These are phyloP conservation scores for Mikania micrantha DNA, from an alignment of 129 eudicot species.

Conservation along the genomic window DNA sequence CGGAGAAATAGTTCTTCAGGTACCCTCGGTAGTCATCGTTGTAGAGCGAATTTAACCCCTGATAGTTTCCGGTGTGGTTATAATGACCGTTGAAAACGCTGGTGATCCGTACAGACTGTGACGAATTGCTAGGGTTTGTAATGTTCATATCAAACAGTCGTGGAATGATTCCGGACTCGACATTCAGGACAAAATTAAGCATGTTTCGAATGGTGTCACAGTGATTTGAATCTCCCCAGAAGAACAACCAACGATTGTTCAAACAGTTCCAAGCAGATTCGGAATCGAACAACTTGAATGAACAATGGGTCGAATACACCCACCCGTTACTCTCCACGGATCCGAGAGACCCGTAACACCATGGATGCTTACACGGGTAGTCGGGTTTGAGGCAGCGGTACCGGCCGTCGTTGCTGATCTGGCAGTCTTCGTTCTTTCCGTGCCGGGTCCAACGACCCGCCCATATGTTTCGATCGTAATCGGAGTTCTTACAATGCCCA, in stretches of 20 bases:
- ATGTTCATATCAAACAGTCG: constrained; percentile 68
- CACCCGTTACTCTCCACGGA: constrained; percentile 83
- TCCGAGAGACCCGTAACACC: constrained; percentile 83
- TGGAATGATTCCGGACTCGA: constrained; percentile 39
- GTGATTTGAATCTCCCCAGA: constrained; percentile 98
- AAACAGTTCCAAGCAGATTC: constrained; percentile 81
- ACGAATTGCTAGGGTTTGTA: constrained; percentile 62
- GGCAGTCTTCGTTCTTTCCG: constrained; percentile 54
- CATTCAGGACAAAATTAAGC: constrained; percentile 48
- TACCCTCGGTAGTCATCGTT: constrained; percentile 49
- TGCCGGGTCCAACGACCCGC: constrained; percentile 97
- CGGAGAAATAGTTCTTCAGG: constrained; percentile 53
- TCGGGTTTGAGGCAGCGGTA: constrained; percentile 52
- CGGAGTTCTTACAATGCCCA: constrained; percentile 41
- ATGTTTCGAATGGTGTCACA: constrained; percentile 86
- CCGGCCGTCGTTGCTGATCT: constrained; percentile 67
- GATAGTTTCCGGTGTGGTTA: constrained; percentile 56
- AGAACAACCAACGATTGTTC: constrained; percentile 75
- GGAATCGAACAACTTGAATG: constrained; percentile 53
- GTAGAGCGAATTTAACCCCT: constrained; percentile 66
- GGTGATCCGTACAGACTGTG: constrained; percentile 60
- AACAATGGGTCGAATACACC: constrained; percentile 92
- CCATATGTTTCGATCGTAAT: constrained; percentile 57
- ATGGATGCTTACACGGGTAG: constrained; percentile 67
- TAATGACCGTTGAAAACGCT: constrained; percentile 87